A percentile compares a stretch with the other conserved stretches of the same genome.
These are phyloP conservation scores for Verticillium klebahnii DNA, from an alignment of 2,329 filamentous ascomycete species.

Conservation along the genomic window DNA sequence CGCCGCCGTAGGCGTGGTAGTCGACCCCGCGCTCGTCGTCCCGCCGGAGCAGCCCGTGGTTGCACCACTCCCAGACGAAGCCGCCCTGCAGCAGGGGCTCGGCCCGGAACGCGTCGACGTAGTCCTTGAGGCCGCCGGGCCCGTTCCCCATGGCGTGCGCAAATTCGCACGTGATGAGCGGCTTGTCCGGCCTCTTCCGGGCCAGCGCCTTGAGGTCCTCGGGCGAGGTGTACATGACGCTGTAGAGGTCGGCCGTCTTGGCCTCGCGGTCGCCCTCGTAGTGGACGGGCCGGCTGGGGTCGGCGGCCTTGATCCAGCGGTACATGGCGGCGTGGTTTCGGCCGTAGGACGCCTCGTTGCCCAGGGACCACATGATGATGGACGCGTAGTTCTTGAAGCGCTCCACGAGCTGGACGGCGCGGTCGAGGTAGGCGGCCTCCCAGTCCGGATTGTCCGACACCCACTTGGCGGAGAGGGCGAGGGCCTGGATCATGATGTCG, in stretches of 20 bases:
- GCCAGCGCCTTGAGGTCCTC: conserved; percentile 24
- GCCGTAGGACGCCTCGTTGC: conserved; percentile 69
- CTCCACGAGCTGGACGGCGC: conserved; percentile 58
- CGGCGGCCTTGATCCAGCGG: conserved; percentile 51
- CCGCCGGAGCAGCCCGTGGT: conserved; percentile 44
- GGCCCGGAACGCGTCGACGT: conserved; percentile 60
- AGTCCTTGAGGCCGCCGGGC: conserved; percentile 62
- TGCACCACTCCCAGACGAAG: conserved; percentile 61
- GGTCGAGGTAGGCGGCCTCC: conserved; percentile 61
- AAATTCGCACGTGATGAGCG: conserved; percentile 40
- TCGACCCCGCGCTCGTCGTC: conserved; percentile 28
- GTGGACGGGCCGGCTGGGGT: conserved; percentile 55
- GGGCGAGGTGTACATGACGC: conserved; percentile 56
- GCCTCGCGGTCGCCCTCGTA: conserved; percentile 60
- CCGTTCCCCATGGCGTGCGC: conserved; percentile 68
- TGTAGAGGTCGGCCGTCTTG: conserved; percentile 56
- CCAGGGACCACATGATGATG: conserved; percentile 67
- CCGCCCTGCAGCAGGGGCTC: conserved; percentile 51
- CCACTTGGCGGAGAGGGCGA: conserved; percentile 28
- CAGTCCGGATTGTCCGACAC: conserved; percentile 57
- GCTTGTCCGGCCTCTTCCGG: conserved; percentile 19
- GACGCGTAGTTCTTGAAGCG: conserved; percentile 56
- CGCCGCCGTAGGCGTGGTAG: conserved; percentile 55
- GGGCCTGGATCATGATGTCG: neutral
- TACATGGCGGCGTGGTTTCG: conserved; percentile 65